Evolutionary conservation across 2,329 filamentous ascomycete species (phyloP), one percentile per base, ranked within the genome.

Genomic region (Penicillium sp.): DNA sequence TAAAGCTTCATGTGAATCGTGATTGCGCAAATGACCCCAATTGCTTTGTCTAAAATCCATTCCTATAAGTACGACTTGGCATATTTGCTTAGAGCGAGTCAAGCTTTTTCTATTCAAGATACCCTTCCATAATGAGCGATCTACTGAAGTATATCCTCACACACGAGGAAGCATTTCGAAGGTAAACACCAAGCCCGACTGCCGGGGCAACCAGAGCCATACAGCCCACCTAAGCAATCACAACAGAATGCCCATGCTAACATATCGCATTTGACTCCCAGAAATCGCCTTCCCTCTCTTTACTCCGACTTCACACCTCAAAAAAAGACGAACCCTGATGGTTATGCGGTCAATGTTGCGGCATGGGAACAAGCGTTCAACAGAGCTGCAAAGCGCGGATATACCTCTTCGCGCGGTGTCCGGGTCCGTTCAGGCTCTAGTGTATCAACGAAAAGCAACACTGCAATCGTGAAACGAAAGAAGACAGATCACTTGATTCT

Each of bases 251-350:
- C 25, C 22, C 31, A 45, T 27, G 18, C 46, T 48, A 44, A 48
- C 40, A 31, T 25, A 28, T 9, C 9, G n/a, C 34, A 44, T 46
- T 8, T 19, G 22, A 5, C n/a, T 27, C 25, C 28, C 36, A 89
- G 86, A 73, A 80, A 84, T 55, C 87, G 90, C 41, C 78, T 95
- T 11, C 84, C 88, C 11, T 91, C 89, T 4, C 82, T 95, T 38
- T 95, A 95, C 73, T 91, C 89, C 40, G 90, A 95, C 68, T 95
- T 95, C 65, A 77, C 82, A 31, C 72, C 81, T 4, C 89, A 92
- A 59, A 80, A 80, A 61, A 81, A 80, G 33, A 81, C 87, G 18
- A 95, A 95, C 64, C 88, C 89, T 1, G 89, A 95, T 67, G 89
- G 89, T 62, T 95, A 89, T 73, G 74, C 77, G 16, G 88, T 89